Conservation (phyloP, 2,329 filamentous ascomycete genomes). For the Aspergillus tamarii region DNA sequence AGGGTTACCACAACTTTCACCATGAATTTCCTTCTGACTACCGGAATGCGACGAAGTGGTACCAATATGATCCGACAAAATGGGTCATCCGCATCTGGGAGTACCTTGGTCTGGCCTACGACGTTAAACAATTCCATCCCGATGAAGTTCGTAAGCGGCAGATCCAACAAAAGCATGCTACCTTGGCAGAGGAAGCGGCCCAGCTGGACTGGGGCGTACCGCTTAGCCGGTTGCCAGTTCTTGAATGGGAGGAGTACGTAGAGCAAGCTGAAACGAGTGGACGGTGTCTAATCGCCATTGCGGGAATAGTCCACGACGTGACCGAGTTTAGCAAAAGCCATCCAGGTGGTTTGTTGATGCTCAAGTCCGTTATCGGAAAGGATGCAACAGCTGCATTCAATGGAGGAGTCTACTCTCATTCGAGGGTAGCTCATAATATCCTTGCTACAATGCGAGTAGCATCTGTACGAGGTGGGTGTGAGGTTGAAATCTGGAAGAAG, state of each 20-base stretch:
- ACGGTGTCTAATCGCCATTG: constrained; percentile 11
- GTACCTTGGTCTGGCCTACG: constrained; percentile 15
- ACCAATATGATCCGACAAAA: constrained; percentile 22
- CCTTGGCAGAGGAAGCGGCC: constrained; percentile 6
- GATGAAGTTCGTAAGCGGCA: constrained; percentile 23
- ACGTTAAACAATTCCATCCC: constrained; percentile 14
- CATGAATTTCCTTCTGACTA: constrained; percentile 24
- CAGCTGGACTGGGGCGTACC: constrained; percentile 18
- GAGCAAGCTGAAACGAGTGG: background rate
- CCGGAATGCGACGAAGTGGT: constrained; percentile 22
- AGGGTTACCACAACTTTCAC: constrained; percentile 26
- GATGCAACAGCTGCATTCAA: constrained; percentile 21
- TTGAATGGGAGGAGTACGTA: constrained; percentile 18
- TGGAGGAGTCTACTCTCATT: constrained; percentile 23
- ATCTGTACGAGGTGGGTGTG: background rate
- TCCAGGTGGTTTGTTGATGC: constrained; percentile 14
- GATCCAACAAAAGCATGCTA: constrained; percentile 19
- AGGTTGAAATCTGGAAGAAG: constrained; percentile 11
- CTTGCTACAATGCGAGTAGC: constrained; percentile 13
- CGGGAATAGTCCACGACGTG: constrained; percentile 21
- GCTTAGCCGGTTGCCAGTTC: constrained; percentile 10
- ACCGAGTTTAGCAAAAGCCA: constrained; percentile 17
- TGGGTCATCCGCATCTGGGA: constrained; percentile 22
- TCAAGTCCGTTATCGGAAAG: constrained; percentile 12
- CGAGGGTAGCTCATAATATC: constrained; percentile 17